phyloP scores from a whole-genome alignment of 805 yeast species.

The Clavispora carvajalis region DNA sequence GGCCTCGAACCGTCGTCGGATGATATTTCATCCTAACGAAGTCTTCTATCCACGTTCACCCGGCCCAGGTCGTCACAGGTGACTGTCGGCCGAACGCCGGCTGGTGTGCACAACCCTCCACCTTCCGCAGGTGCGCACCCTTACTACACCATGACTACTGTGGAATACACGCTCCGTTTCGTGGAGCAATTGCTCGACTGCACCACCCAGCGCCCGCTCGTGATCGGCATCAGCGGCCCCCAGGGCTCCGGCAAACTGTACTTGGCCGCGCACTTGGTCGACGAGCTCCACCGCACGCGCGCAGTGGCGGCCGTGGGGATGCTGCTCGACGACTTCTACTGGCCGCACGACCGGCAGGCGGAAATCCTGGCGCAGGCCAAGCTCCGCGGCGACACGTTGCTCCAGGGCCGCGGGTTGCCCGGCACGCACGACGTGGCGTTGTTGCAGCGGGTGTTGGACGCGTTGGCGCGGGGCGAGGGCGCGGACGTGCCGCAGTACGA shows the following conservation, averaged over 20 bases:
- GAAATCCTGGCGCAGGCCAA: constrained; percentile 30
- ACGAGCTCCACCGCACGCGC: constrained; percentile 26
- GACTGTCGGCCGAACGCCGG: too few relatives aligned
- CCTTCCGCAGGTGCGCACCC: too few relatives aligned
- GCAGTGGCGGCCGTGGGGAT: constrained; percentile 43
- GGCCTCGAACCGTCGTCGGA: too few relatives aligned
- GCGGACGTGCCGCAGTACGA: constrained; percentile 63
- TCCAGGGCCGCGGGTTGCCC: constrained; percentile 83
- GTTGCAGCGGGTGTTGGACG: constrained; percentile 29
- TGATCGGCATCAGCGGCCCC: constrained; percentile 62
- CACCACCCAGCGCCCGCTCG: constrained; percentile 29
- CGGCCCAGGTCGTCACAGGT: too few relatives aligned
- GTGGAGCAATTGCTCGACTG: neutral
- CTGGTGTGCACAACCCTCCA: too few relatives aligned
- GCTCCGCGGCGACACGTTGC: constrained; percentile 40
- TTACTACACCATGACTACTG: constrained; percentile 1
- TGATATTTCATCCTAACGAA: too few relatives aligned
- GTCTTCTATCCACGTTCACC: too few relatives aligned
- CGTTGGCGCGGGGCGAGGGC: constrained; percentile 21
- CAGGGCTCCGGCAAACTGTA: constrained; percentile 79
- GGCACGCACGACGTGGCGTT: constrained; percentile 82
- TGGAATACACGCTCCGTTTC: neutral
- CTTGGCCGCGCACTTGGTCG: constrained; percentile 39
- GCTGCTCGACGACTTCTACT: constrained; percentile 85
- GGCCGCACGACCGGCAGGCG: constrained; percentile 58